Percentiles rank a stretch among this genome's conserved stretches.
These are phyloP conservation scores for Pseudoperonospora humuli DNA, from an alignment of 352 stramenopile species.

Conservation along the genomic window DNA sequence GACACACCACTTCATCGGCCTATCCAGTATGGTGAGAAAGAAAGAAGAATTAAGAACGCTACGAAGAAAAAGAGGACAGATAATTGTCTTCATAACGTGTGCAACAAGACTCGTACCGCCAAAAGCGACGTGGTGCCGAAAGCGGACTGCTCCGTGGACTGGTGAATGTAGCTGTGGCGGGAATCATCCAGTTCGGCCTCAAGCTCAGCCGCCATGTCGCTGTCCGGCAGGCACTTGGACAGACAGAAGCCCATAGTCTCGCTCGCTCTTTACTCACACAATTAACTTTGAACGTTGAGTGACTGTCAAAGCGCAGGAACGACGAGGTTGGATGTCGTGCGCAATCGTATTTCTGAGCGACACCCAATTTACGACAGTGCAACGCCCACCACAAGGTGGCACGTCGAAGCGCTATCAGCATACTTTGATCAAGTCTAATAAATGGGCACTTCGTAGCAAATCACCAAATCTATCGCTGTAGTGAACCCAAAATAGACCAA, in stretches of 20 bases:
- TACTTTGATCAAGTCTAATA: neutral
- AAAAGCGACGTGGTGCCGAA: constrained; percentile 75
- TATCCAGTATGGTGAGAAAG: constrained; percentile 6
- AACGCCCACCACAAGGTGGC: constrained; percentile 1
- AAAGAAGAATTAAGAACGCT: neutral
- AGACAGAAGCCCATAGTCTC: constrained; percentile 76
- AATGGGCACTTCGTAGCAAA: neutral
- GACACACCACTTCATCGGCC: constrained; percentile 79
- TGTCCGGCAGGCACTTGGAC: constrained; percentile 75
- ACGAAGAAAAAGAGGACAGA: neutral
- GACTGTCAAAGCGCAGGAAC: neutral
- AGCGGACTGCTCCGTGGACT: constrained; percentile 31
- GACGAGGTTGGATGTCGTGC: neutral
- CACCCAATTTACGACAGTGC: constrained; percentile 4
- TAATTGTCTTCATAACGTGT: neutral
- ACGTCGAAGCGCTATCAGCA: neutral
- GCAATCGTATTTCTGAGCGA: constrained; percentile 18
- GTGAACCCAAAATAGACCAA: constrained; percentile 4
- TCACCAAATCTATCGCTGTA: neutral
- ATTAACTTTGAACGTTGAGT: constrained; percentile 12
- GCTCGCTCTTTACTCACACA: constrained; percentile 4
- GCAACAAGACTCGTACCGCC: constrained; percentile 28
- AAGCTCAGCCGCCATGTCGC: constrained; percentile 78
- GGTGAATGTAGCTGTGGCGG: constrained; percentile 45
- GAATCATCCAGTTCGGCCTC: constrained; percentile 76